Evolutionary conservation across 2,329 filamentous ascomycete species (phyloP), one percentile per base, ranked within the genome.

Genomic region (Pseudogymnoascus sp.): DNA sequence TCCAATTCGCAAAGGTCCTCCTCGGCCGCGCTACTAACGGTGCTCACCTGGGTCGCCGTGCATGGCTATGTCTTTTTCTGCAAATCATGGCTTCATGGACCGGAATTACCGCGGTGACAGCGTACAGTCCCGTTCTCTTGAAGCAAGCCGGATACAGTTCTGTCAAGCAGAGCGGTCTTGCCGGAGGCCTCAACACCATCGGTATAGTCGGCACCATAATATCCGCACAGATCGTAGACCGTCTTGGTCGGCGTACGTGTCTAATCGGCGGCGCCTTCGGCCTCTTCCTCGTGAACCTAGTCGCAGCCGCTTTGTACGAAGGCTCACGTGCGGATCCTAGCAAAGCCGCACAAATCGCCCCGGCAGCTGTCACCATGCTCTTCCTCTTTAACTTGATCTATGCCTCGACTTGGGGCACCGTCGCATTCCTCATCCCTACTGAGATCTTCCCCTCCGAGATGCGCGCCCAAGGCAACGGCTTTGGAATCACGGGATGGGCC

Each of bases 401-500:
- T 71, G 80, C 80, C 1, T 78, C 80, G 0, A 81, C 80, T 5
- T 80, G 77, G 77, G 77, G 78, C 37, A 79, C 77, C 1, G 73
- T 82, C 3, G 76, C 78, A 16, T 82, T 80, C 77, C 72, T 80
- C 2, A 82, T 81, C 68, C 76, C 77, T 67, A 75, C 76, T 1
- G 83, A 85, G 70, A 83, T 85, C 63, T 85, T 82, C 72, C 78
- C 82, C 1, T 80, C 77, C 14, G 79, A 82, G 46, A 77, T 85
- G 61, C 77, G 83, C 21, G 82, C 83, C n/a, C 80, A 84, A 69
- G 84, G 83, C 6, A 83, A 84, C 68, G 81, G 81, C 6, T 84
- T 85, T 66, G 80, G 80, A 16, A 83, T 86, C 64, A 80, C 81
- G 1, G 82, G 83, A 1, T 86, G 83, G 83, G 82, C 83, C 16